Evolutionary conservation across 768 basidiomycete species (phyloP), one percentile per base, ranked within the genome.

Genomic region (Infundibulicybe gibba): DNA sequence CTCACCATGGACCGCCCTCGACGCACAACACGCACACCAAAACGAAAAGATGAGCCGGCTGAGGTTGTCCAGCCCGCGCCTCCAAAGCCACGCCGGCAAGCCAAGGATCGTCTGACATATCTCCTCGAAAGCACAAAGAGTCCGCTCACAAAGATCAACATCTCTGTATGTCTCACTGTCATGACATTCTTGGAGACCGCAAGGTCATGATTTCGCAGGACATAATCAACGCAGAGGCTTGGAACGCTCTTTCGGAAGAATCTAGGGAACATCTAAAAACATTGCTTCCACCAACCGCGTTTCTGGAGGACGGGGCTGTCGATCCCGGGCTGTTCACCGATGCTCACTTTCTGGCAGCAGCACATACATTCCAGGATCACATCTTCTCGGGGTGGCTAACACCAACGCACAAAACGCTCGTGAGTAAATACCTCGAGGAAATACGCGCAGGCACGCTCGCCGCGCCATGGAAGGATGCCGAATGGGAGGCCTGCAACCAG

Each of bases 381-480:
- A 57, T 83, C 2, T 77, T 63, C 53, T 71, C 74, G 1, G 69
- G 72, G 41, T 81, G 76, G 75, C 63, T 77, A 41, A 70, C 74
- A 1, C 64, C 70, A 31, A 54, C 68, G 1, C 76, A 80, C 44
- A 44, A 46, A 11, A 67, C 65, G 31, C 70, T 71, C 45, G 66
- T 80, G 9, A 50, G 56, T 19, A 60, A 68, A 49, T 82, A 74
- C 56, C 49, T 68, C 38, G 61, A 65, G 13, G 78, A 75, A 14
- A 65, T 81, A 16, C 50, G 52, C 2, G 56, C 66, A 12, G 81
- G 80, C 1, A 70, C 64, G 6, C 45, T 80, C 31, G 72, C 78
- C 25, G 80, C 74, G 11, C 70, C 77, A 33, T 83, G 80, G 80
- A 85, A 85, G 55, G 82, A 85, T 54, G 77, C 83, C 31, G 71